Base-by-base conservation (phyloP, 2,329 filamentous ascomycete species). In the Sclerotinia sclerotiorum region DNA sequence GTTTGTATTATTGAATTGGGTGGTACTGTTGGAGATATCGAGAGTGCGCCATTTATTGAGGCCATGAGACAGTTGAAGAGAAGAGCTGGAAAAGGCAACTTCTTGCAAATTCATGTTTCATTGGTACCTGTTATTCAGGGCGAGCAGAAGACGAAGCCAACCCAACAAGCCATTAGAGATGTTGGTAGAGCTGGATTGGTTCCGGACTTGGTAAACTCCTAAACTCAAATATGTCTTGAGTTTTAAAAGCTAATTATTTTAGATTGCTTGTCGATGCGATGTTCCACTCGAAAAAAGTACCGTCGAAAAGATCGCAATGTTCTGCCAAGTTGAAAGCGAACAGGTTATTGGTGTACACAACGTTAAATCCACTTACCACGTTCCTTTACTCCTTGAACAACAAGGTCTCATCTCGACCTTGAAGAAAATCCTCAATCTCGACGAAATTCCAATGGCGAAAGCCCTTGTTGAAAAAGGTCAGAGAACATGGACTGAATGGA, bases 71-170 rank as follows among this genome's bases (percentile, higher is more conserved):
- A 97, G 80, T 84, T 97, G 72, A 85, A 89, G 73, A 84, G 90
- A 73, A 85, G 88, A 71, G 88, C 86, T 32, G 91, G 91, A 74
- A 88, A 87, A 77, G 85, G 88, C 77, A 94, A 97, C 81, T 96
- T 97, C 79, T 81, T 94, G 77, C 90, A 93, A 78, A 96, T 97
- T 73, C 90, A 93, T 80, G 94, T 97, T 71, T 93, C 91, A 5
- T 92, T 94, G 74, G 90, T 98, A 46, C 95, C 94, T 1, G 85
- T 94, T 7, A 77, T 78, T 64, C 71, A 76, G 57, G 76, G 87
- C 46, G 90, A 98, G 83, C 89, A 97, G 80, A 98, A 98, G 87
- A 98, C 94, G 13, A 98, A 98, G 82, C 95, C 95, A 0, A 99
- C 95, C 0, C 95, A 99, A 79, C 88, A 92, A 75, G 92, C 94